Evolutionary conservation across 768 basidiomycete species (phyloP).

Genomic region (Kwoniella sp.): DNA sequence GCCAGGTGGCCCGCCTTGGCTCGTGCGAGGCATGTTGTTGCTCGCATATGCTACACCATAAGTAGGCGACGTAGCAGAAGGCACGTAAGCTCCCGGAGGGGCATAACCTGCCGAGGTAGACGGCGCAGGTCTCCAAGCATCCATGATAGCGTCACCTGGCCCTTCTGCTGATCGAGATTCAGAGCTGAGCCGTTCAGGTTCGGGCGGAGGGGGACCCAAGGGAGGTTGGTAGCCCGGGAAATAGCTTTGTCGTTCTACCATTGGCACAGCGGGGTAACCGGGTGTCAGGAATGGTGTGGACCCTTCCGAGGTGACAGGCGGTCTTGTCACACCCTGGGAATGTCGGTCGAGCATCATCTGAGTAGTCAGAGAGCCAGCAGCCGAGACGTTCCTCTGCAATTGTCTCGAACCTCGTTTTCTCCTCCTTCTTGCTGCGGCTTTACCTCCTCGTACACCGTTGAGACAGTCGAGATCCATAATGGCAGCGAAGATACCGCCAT

Average conservation of each 20-base stretch:
- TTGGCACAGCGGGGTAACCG: constrained; percentile 16
- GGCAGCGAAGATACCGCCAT: constrained; percentile 71
- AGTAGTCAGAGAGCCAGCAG: constrained; percentile 49
- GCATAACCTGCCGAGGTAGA: constrained; percentile 21
- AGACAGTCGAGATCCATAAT: constrained; percentile 75
- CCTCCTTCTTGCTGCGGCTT: constrained; percentile 46
- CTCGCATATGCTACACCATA: constrained; percentile 9
- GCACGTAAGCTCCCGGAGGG: constrained; percentile 27
- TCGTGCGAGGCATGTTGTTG: constrained; percentile 5
- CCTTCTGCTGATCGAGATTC: constrained; percentile 68
- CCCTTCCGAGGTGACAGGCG: constrained; percentile 22
- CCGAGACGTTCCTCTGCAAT: constrained; percentile 48
- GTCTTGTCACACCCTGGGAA: constrained; percentile 41
- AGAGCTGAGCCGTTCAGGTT: constrained; percentile 29
- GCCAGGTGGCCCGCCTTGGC: constrained; percentile 28
- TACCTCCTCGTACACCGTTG: constrained; percentile 67
- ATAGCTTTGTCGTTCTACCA: constrained; percentile 26
- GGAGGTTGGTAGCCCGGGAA: constrained; percentile 38
- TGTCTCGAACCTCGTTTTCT: constrained; percentile 45
- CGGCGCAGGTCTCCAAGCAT: constrained; percentile 67
- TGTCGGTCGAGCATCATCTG: constrained; percentile 56
- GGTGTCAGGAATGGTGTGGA: constrained; percentile 33
- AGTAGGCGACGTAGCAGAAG: constrained; percentile 32
- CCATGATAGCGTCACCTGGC: constrained; percentile 82
- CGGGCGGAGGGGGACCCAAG: constrained; percentile 33